These are phyloP conservation scores for Termitomyces sp. DNA, from an alignment of 768 basidiomycete species.

Conservation along the genomic window DNA sequence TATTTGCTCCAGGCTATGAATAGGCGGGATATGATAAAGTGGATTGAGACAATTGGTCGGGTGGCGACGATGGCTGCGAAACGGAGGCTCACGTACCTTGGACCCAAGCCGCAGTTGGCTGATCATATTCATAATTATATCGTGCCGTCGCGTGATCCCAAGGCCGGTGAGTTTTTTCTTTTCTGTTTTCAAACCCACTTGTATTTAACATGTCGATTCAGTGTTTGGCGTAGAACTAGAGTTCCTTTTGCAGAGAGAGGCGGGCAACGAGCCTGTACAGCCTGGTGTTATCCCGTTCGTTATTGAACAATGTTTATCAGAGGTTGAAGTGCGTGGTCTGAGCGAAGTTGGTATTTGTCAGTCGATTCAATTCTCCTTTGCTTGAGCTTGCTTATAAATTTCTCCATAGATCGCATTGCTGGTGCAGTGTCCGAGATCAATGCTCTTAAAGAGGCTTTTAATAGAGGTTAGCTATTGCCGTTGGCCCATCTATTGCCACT, in stretches of 20 bases:
- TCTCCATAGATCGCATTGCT: slow-evolving; percentile 68
- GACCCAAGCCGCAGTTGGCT: slow-evolving; percentile 67
- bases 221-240: slow-evolving; percentile 78
- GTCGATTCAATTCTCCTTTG: slow-evolving; percentile 21
- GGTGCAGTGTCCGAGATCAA: slow-evolving; percentile 71
- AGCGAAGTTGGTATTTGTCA: slow-evolving; percentile 82
- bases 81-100: slow-evolving; percentile 77
- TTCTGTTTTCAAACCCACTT: neutral
- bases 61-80: slow-evolving; percentile 73
- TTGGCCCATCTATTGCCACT: neutral
- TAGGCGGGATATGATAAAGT: slow-evolving; percentile 68
- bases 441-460: slow-evolving; percentile 68
- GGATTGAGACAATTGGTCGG: slow-evolving; percentile 72
- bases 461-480: slow-evolving; percentile 46
- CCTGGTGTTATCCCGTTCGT: slow-evolving; percentile 63
- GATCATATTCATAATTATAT: slow-evolving; percentile 69
- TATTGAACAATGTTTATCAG: slow-evolving; percentile 60
- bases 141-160: slow-evolving; percentile 64
- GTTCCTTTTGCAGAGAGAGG: slow-evolving; percentile 65
- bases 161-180: slow-evolving; percentile 50
- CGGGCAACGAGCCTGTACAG: slow-evolving; percentile 40
- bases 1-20: slow-evolving; percentile 74
- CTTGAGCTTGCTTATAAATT: neutral
- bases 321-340: slow-evolving; percentile 74
- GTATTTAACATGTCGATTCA: slow-evolving; percentile 19